Evolutionary conservation across 2,329 filamentous ascomycete species (phyloP).

Genomic region (Annulohypoxylon truncatum): DNA sequence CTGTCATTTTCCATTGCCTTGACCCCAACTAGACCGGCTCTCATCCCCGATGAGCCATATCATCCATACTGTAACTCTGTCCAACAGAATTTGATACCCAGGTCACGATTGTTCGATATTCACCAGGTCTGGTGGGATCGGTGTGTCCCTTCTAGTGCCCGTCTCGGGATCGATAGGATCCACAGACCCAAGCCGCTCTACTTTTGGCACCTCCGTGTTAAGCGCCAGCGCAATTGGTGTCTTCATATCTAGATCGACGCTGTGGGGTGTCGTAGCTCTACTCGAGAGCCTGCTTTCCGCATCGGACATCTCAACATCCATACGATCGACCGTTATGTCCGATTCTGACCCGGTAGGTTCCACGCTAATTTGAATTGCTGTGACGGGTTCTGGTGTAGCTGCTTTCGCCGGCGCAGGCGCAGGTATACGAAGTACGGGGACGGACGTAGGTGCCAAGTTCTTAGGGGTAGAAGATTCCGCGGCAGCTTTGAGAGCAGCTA

Average conservation of each 20-base stretch:
- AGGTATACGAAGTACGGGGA: background rate
- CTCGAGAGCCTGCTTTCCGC: conserved; percentile 55
- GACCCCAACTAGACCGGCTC: background rate
- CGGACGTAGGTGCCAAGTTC: conserved; percentile 15
- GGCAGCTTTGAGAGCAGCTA: conserved; percentile 54
- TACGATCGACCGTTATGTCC: conserved; percentile 22
- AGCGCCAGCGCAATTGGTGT: conserved; percentile 53
- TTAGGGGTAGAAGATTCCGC: conserved; percentile 45
- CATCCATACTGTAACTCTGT: background rate
- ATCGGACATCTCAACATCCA: conserved; percentile 65
- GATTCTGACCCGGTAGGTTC: conserved; percentile 51
- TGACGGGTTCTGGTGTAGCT: conserved; percentile 38
- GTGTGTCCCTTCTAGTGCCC: conserved; percentile 51
- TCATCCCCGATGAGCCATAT: background rate
- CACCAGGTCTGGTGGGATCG: conserved; percentile 51
- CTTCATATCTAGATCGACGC: conserved; percentile 51
- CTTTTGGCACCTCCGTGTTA: conserved; percentile 19
- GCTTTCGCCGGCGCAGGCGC: conserved; percentile 20
- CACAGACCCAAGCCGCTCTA: conserved; percentile 44
- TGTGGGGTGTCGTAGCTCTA: conserved; percentile 46
- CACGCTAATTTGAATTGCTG: conserved; percentile 50
- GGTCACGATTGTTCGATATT: conserved; percentile 13
- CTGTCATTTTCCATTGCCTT: background rate
- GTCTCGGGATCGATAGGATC: conserved; percentile 47
- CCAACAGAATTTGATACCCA: background rate